Percentiles rank a stretch among this genome's conserved stretches.
Conservation (phyloP, 768 basidiomycete genomes). For the Panus rudis region DNA sequence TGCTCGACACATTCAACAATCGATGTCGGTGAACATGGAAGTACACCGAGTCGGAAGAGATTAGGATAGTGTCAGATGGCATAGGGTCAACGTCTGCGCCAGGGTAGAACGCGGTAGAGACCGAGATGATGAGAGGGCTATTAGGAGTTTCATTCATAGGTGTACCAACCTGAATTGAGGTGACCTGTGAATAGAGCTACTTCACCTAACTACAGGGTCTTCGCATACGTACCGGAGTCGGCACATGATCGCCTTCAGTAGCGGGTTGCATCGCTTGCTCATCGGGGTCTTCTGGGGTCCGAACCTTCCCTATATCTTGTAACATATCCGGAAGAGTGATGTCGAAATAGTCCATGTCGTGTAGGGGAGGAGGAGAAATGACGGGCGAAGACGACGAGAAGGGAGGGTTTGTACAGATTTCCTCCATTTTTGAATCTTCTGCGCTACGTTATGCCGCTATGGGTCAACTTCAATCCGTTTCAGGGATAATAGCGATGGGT, state of each 20-base stretch:
- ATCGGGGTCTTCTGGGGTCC: background rate
- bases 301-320: background rate
- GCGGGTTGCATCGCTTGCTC: background rate
- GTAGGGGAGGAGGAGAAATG: background rate
- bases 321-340: background rate
- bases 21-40: constrained; percentile 23
- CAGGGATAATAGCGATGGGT: background rate
- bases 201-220: background rate
- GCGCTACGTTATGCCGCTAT: too few relatives aligned
- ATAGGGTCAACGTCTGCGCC: constrained; percentile 2
- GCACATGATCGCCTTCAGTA: too few relatives aligned
- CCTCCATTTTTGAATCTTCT: too few relatives aligned
- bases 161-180: background rate
- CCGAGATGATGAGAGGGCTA: constrained; percentile 6
- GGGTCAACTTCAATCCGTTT: too few relatives aligned
- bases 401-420: background rate
- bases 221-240: too few relatives aligned
- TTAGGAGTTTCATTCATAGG: background rate
- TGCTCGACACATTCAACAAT: constrained; percentile 16
- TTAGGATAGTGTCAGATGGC: constrained; percentile 18
- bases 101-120: constrained; percentile 18
- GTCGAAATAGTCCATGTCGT: background rate
- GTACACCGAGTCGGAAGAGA: constrained; percentile 21
- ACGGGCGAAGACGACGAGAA: background rate
- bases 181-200: background rate